phyloP scores from a whole-genome alignment of 1,139 yeast genomes.

The Blastobotrys malaysiensis region DNA sequence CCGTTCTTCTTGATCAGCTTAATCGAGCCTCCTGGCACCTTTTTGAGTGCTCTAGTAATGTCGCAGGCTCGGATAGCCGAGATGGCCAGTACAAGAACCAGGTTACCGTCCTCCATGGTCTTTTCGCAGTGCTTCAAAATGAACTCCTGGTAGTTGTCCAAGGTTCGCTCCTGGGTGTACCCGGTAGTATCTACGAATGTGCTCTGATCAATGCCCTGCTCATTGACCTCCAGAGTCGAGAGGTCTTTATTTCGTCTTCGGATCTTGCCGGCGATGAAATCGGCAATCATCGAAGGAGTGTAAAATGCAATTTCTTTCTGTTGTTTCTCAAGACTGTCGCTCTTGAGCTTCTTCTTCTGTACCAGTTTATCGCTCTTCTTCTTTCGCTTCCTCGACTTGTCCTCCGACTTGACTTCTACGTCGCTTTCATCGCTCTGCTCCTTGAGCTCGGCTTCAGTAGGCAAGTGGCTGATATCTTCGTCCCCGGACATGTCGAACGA shows the following conservation, averaged over 20 bases:
- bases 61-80: slow-evolving; percentile 75
- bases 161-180: slow-evolving; percentile 42
- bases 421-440: slow-evolving; percentile 14
- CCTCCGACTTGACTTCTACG: slow-evolving; percentile 16
- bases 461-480: slow-evolving; percentile 20
- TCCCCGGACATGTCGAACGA: slow-evolving; percentile 42
- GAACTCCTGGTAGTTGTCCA: slow-evolving; percentile 45
- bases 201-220: slow-evolving; percentile 45
- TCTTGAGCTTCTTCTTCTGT: slow-evolving; percentile 47
- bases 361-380: slow-evolving; percentile 19
- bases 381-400: slow-evolving; percentile 11
- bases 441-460: slow-evolving; percentile 14
- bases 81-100: slow-evolving; percentile 53
- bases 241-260: slow-evolving; percentile 50
- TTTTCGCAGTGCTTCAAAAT: slow-evolving; percentile 25
- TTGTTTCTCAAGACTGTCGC: slow-evolving; percentile 51
- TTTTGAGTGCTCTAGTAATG: slow-evolving; percentile 52
- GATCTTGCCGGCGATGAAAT: slow-evolving; percentile 50
- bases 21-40: slow-evolving; percentile 41
- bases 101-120: slow-evolving; percentile 26
- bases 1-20: slow-evolving; percentile 66
- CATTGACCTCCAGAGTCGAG: slow-evolving; percentile 59
- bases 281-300: slow-evolving; percentile 53
- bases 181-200: slow-evolving; percentile 50
- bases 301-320: slow-evolving; percentile 48